These are phyloP conservation scores for Triticum dicoccoides DNA, from an alignment of 176 grass and related monocot species.

Conservation along the genomic window DNA sequence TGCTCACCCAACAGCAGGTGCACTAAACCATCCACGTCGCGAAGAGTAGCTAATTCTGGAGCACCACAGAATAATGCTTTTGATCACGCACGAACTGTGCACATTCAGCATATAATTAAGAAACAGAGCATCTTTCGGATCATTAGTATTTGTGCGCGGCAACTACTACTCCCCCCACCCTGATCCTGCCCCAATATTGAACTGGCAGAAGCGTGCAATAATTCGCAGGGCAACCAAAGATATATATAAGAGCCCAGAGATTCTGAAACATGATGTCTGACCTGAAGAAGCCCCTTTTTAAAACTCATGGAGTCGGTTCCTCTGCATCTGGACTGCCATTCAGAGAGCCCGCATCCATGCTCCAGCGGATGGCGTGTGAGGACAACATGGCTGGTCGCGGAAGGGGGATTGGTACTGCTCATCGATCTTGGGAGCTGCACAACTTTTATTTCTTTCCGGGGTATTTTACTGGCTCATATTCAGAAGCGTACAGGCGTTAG, in stretches of 20 bases:
- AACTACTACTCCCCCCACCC: constrained; percentile 23
- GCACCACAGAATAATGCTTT: neutral
- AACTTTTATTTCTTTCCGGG: neutral
- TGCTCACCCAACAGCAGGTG: constrained; percentile 1
- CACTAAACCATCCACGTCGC: constrained; percentile 5
- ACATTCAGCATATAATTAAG: constrained; percentile 12
- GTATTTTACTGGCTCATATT: constrained; percentile 10
- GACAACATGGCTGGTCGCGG: constrained; percentile 14
- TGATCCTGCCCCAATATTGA: neutral
- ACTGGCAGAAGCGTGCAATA: constrained; percentile 26
- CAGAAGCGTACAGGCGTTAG: neutral
- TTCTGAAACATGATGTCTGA: constrained; percentile 43
- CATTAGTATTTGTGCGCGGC: neutral
- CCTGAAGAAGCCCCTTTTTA: constrained; percentile 22
- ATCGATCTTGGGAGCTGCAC: neutral
- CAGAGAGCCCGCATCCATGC: constrained; percentile 19
- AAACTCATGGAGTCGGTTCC: constrained; percentile 33
- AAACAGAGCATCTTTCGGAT: constrained; percentile 35
- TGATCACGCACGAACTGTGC: constrained; percentile 9
- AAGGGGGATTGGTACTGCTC: constrained; percentile 18
- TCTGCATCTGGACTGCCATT: constrained; percentile 42
- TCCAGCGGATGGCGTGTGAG: neutral
- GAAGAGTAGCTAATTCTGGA: neutral
- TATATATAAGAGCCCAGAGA: constrained; percentile 20
- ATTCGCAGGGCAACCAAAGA: constrained; percentile 8